Evolutionary conservation across 1,284 basidiomycete species (phyloP), one percentile per base, ranked within the genome.

Genomic region (Pseudozyma tsukubaensis): DNA sequence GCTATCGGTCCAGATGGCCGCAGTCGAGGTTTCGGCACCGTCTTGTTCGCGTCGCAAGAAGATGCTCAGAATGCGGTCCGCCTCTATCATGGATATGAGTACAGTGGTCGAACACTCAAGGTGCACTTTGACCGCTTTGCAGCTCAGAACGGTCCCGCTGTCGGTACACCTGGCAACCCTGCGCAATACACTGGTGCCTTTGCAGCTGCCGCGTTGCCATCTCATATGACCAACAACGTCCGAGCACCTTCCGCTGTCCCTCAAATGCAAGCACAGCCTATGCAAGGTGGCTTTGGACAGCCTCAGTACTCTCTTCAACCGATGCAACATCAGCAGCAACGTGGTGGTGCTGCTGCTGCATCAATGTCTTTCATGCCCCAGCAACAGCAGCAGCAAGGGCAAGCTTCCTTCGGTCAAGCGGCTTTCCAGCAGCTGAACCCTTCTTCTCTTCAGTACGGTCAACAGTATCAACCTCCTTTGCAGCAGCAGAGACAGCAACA

Each of bases 11-110:
- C 92, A 1, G 94, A 97, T 83, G 96, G 96, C 81, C 88, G 94
- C 77, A 94, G 92, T 60, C 89, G 94, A 61, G 95, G 95, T 0
- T 94, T 94, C 81, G 95, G 95, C 19, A 97, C 94, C 4, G 94
- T 97, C 8, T 88, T 97, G 19, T 90, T 97, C 70, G 93, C 93
- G 1, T 92, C 90, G 36, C 91, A 92, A 36, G 94, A 96, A 83
- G 95, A 98, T 82, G 95, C 94, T 0, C 91, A 92, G 65, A 87
- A 91, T 24, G 96, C 94, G 1, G 90, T 96, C 24, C 87, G 88
- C 59, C 76, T 85, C 39, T 85, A 84, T 37, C 81, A 85, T 55
- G 83, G 84, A 44, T 93, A 91, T 83, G 93, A 95, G 79, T 94
- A 91, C 84, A 93, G 92, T 79, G 93, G 93, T 3, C 89, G 93